Evolutionary conservation across 805 yeast genomes (phyloP), one percentile per base, ranked within the genome.

Genomic region (Saccharomycopsis fermentans): DNA sequence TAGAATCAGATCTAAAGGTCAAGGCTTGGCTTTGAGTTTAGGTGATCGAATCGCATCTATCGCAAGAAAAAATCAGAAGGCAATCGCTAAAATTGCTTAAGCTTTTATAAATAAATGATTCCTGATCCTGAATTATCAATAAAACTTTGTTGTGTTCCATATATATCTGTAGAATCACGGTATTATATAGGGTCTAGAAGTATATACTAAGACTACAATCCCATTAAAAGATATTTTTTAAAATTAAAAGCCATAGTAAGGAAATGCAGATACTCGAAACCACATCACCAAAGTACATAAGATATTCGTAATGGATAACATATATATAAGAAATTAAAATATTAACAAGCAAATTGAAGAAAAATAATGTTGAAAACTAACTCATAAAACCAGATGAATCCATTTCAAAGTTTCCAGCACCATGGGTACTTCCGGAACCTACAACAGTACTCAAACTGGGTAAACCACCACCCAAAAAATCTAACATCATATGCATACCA

Each of bases 1-100:
- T 52, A 84, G 99, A 74, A 91, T 94, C 67, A 83, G 99, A 74
- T 87, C 97, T 17, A 91, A 92, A 80, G 96, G 97, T 24, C 98
- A 95, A 77, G 99, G 99, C 4, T 79, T 95, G 64, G 99, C 99
- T 6, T 76, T 95, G 63, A 85, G 96, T 2, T 77, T 95, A 65
- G 99, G 99, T 63, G 98, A 94, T 68, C 82, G 90, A 66, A 94
- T 92, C 57, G 96, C 97, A 56, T 77, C 88, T 57, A 81, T 90
- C 70, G 86, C 92, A 52, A 81, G 86, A 62, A 78, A 79, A 68
- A 73, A 52, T 29, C 56, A 53, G 27, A 57, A 57, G 39, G 50
- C 26, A 43, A 43, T 11, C 24, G 9, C 50, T 43, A 43, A 43
- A 26, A 3, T 43, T 43, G 50, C 50, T 9, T 43, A n/a, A 43